Evolutionary conservation across 2,329 filamentous ascomycete species (phyloP), one percentile per base, ranked within the genome.

Genomic region (Neofusicoccum kwambonambiense): DNA sequence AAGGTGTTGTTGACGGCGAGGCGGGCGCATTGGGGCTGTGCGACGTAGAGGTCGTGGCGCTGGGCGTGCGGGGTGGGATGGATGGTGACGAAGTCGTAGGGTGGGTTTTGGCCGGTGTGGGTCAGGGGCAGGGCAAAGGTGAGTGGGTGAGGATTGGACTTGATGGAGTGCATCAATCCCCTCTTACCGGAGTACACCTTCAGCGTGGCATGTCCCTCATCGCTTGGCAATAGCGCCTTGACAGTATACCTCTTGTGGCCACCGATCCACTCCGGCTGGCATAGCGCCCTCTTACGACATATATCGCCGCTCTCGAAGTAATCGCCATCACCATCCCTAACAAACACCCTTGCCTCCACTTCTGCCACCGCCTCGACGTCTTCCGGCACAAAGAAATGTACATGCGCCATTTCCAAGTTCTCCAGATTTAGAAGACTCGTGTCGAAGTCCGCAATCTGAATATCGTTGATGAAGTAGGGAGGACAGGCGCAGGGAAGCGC

Each of bases 21-120:
- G 31, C 89, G 87, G 69, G 90, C 86, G 76, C 95, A 99, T 77
- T 99, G 96, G 1, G 96, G 95, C 74, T 98, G 95, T 50, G 93
- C 91, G 68, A 99, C 91, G 77, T 99, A 99, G 65, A 99, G 89
- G 75, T 99, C 95, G 77, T 99, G 93, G 47, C 94, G 88, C 74
- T 97, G 93, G n/a, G 95, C 95, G 76, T 99, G 95, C 8, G 95
- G 95, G 2, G 95, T 99, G 7, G 96, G 96, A 75, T 99, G 95
- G 4, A 95, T 88, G 44, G 90, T 90, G 51, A 97, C 85, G 77
- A 98, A 99, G 66, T 97, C 92, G 77, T 97, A 99, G 0, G 91
- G 87, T 3, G 95, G 95, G 74, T 99, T 99, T 70, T 94, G 90
- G 66, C 95, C 95, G 0, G 88, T 90, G 77, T 99, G 95, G 42